These are phyloP conservation scores for Beauveria bassiana DNA, from an alignment of 2,329 filamentous ascomycete species.

Conservation along the genomic window DNA sequence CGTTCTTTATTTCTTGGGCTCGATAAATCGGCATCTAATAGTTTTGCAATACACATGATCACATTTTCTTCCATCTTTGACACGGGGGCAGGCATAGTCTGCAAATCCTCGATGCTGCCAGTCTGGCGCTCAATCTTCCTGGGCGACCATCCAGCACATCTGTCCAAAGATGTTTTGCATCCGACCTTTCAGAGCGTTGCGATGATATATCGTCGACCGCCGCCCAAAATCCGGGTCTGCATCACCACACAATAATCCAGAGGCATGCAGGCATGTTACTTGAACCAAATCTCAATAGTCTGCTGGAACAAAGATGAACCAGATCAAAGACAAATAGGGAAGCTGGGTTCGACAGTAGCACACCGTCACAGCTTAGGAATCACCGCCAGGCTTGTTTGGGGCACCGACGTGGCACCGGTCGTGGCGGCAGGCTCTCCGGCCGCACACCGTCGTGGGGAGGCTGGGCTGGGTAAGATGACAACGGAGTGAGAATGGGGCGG, in stretches of 20 bases:
- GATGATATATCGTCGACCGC: too few species aligned
- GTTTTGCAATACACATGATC: neutral
- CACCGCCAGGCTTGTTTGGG: neutral
- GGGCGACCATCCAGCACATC: neutral
- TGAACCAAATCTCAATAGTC: neutral
- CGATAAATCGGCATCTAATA: neutral
- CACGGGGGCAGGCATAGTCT: neutral
- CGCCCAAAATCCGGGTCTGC: too few species aligned
- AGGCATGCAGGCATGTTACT: neutral
- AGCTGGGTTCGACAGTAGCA: neutral
- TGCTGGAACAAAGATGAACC: neutral
- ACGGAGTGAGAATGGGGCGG: neutral
- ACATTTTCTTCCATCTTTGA: neutral
- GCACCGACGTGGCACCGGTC: neutral
- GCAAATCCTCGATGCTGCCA: neutral
- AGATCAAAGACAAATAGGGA: neutral
- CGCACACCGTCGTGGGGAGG: neutral
- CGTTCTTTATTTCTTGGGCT: neutral
- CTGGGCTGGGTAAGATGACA: neutral
- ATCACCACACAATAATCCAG: neutral
- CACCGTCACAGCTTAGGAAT: neutral
- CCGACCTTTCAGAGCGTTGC: too few species aligned
- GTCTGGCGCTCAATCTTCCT: neutral
- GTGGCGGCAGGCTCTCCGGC: neutral
- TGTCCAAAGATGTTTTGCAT: too few species aligned